Base-by-base conservation (phyloP, 2,329 filamentous ascomycete genomes). In the Tetracladium maxilliforme region DNA sequence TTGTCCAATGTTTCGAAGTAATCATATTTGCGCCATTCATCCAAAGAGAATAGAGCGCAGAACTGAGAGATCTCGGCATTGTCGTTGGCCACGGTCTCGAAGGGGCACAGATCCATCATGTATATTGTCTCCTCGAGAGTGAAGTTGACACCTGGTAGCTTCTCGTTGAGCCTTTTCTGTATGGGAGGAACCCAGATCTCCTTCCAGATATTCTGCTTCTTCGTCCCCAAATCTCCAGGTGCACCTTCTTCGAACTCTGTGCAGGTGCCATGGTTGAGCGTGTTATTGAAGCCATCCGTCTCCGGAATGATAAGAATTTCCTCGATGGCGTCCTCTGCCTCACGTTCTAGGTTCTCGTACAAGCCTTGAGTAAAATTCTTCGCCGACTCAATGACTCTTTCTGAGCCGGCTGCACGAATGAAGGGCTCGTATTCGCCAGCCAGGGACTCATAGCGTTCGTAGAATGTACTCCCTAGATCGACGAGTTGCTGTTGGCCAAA, bases 91-190 rank as follows among this genome's bases (percentile, higher is more conserved):
- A 92, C 70, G 0, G 81, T 87, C 37, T 77, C 65, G 51, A 83
- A 93, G 0, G 86, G 75, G 41, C 86, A 94, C 31, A 93, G 58
- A 39, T 93, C 83, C 83, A 94, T 93, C 17, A 94, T 45, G 29
- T 64, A 66, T 29, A 84, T 56, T 1, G 72, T 68, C 17, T 87
- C 72, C 2, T 54, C 41, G 9, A 58, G 43, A 4, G 64, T 67
- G 21, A 93, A 47, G 32, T 77, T 70, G 5, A 67, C 72, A 3
- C 78, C 77, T 0, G 62, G 63, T 1, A 94, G 58, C 31, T 75
- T 67, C 10, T 52, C 39, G 42, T 86, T 83, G 20, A 93, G 50
- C 6, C 81, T 70, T 3, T 59, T 48, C n/a, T 64, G 62, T 34
- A 93, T 80, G 1, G 68, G 49, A 0, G 70, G 67, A 2, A 70